These are phyloP conservation scores for Populus trichocarpa DNA, from an alignment of 441 rosid genomes.

Conservation along the genomic window DNA sequence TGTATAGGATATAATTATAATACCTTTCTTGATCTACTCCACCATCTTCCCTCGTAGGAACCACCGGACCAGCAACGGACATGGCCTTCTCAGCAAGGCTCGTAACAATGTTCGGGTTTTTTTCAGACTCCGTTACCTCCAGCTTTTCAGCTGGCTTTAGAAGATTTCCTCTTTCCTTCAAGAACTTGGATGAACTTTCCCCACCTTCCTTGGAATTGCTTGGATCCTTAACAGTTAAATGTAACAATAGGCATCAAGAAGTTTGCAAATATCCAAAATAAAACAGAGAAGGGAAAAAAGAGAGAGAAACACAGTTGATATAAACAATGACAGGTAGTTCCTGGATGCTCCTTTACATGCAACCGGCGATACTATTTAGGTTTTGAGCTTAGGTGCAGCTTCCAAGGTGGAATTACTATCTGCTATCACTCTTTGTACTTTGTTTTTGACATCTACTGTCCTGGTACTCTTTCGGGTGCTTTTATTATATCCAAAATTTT, in stretches of 20 bases:
- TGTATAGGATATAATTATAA: constrained; percentile 9
- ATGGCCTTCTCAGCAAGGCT: constrained; percentile 98
- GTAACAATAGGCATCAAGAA: constrained; percentile 16
- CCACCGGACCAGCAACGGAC: constrained; percentile 95
- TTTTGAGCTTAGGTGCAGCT: background rate
- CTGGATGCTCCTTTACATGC: background rate
- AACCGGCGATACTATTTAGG: background rate
- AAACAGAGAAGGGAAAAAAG: background rate
- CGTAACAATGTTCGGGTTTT: constrained; percentile 47
- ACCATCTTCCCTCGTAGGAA: constrained; percentile 92
- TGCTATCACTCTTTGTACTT: background rate
- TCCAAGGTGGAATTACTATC: background rate
- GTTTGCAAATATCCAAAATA: background rate
- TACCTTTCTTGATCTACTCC: constrained; percentile 98
- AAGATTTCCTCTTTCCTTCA: constrained; percentile 34
- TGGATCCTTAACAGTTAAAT: constrained; percentile 33
- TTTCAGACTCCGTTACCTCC: constrained; percentile 40
- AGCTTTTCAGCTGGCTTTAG: constrained; percentile 39
- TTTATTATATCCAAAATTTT: background rate
- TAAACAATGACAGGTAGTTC: background rate
- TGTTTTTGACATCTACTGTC: background rate
- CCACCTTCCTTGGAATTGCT: constrained; percentile 27
- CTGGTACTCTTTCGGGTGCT: background rate
- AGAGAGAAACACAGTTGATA: background rate
- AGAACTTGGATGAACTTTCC: constrained; percentile 38